Percentiles rank a stretch among this genome's conserved stretches.
Evolutionary conservation across 495 filamentous ascomycete genomes (phyloP).

Genomic region (Podospora fimiseda): DNA sequence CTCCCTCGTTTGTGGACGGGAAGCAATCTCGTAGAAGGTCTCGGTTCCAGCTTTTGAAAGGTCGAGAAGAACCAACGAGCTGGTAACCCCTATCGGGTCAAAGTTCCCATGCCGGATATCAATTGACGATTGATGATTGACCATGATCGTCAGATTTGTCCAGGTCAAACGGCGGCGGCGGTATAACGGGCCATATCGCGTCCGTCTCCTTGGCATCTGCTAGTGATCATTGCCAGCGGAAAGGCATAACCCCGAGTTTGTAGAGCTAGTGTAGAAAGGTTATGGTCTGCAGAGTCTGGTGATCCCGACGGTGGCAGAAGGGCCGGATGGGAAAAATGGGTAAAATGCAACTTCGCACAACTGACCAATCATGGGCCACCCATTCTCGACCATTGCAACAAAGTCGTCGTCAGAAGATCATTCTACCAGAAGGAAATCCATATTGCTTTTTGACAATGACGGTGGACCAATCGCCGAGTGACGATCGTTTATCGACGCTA

Average conservation of each 20-base stretch:
- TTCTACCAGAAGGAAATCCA: neutral
- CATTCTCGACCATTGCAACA: neutral
- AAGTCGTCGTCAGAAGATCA: neutral
- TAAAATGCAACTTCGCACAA: slow-evolving; percentile 5
- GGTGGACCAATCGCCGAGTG: neutral
- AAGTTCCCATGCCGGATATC: too few species aligned
- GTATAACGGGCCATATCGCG: too few species aligned
- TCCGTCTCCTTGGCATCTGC: too few species aligned
- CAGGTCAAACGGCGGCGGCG: too few species aligned
- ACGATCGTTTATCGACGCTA: too few species aligned
- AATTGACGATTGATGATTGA: too few species aligned
- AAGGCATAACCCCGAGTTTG: too few species aligned
- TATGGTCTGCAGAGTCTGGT: neutral
- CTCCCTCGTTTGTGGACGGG: neutral
- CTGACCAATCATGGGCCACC: neutral
- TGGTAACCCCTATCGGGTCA: neutral
- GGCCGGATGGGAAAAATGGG: slow-evolving; percentile 6
- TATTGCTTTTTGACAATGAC: neutral
- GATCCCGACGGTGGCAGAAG: neutral
- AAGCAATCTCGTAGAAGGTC: slow-evolving; percentile 1
- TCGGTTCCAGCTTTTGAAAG: neutral
- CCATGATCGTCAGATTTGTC: too few species aligned
- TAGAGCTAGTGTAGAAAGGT: too few species aligned
- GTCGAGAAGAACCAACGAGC: neutral
- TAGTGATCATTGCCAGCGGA: too few species aligned